Evolutionary conservation across 345 rosid species (phyloP).

Genomic region (Clausena lansium): DNA sequence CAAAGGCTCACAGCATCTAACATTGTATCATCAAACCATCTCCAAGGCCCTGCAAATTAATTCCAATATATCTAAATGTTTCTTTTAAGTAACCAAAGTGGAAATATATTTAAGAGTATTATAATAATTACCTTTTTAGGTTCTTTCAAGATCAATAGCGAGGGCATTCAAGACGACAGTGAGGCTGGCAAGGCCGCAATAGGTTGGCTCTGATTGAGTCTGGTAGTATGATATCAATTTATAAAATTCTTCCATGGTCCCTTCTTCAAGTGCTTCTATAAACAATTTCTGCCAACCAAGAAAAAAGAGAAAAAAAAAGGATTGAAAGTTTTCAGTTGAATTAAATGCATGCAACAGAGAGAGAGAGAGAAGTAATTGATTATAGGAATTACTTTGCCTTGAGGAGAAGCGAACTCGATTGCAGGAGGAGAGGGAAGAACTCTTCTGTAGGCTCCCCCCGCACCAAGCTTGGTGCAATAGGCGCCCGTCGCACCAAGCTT

Average conservation of each 20-base stretch:
- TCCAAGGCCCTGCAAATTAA: slow-evolving; percentile 31
- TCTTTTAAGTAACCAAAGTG: background rate
- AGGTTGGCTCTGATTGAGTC: slow-evolving; percentile 49
- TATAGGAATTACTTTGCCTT: slow-evolving; percentile 44
- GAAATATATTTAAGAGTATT: background rate
- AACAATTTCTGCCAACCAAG: slow-evolving; percentile 34
- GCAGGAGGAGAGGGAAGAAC: slow-evolving; percentile 66
- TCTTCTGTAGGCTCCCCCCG: slow-evolving; percentile 49
- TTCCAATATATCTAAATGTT: too few species aligned
- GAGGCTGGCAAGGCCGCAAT: slow-evolving; percentile 42
- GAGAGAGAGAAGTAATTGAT: background rate
- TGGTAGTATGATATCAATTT: slow-evolving; percentile 38
- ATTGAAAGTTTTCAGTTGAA: background rate
- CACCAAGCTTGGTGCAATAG: too few species aligned
- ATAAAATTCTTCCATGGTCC: slow-evolving; percentile 36
- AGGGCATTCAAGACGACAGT: slow-evolving; percentile 46
- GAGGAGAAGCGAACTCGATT: slow-evolving; percentile 53
- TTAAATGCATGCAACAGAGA: too few species aligned
- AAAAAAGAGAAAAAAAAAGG: background rate
- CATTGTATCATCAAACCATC: slow-evolving; percentile 46
- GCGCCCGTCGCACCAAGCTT: too few species aligned
- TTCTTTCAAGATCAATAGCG: slow-evolving; percentile 38
- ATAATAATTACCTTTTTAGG: slow-evolving; percentile 40
- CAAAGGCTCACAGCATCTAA: slow-evolving; percentile 41
- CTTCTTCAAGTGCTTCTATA: slow-evolving; percentile 32